phyloP scores from a whole-genome alignment of 192 early-diverging fungal species.

The Rhizophlyctis rosea region DNA sequence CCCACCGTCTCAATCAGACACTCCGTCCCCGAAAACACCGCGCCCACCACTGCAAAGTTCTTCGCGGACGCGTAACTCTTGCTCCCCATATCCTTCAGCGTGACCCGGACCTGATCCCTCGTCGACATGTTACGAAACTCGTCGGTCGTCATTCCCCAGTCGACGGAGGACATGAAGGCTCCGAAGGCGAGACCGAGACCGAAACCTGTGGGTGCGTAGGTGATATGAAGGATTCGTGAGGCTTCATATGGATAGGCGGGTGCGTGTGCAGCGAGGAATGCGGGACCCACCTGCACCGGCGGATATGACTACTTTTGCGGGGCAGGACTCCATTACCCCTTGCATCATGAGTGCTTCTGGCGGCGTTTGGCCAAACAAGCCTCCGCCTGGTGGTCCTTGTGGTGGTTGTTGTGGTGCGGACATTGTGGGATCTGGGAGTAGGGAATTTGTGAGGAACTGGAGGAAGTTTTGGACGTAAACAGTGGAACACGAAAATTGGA shows the following conservation, averaged over 20 bases:
- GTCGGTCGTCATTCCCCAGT: conserved; percentile 70
- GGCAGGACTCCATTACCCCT: conserved; percentile 41
- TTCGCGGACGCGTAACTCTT: conserved; percentile 82
- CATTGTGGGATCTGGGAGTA: background rate
- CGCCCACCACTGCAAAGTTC: conserved; percentile 89
- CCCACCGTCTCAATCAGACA: conserved; percentile 92
- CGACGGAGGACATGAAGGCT: conserved; percentile 87
- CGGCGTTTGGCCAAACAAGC: conserved; percentile 22
- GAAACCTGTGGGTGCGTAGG: conserved; percentile 57
- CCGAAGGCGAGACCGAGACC: conserved; percentile 88
- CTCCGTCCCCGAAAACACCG: conserved; percentile 89
- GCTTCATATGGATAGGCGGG: no score
- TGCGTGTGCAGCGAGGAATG: conserved; percentile 7
- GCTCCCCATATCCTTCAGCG: conserved; percentile 84
- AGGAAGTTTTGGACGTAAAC: no score
- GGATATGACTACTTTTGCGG: conserved; percentile 33
- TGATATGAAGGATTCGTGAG: background rate
- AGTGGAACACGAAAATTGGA: no score
- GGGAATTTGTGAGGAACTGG: no score
- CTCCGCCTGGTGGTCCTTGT: conserved; percentile 6
- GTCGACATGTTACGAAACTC: conserved; percentile 68
- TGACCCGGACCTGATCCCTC: conserved; percentile 79
- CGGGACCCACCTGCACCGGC: conserved; percentile 25
- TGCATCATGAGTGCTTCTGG: conserved; percentile 25
- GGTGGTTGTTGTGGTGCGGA: background rate